Evolutionary conservation across 495 filamentous ascomycete species (phyloP), one percentile per base, ranked within the genome.

Genomic region (Xylaria sp.): DNA sequence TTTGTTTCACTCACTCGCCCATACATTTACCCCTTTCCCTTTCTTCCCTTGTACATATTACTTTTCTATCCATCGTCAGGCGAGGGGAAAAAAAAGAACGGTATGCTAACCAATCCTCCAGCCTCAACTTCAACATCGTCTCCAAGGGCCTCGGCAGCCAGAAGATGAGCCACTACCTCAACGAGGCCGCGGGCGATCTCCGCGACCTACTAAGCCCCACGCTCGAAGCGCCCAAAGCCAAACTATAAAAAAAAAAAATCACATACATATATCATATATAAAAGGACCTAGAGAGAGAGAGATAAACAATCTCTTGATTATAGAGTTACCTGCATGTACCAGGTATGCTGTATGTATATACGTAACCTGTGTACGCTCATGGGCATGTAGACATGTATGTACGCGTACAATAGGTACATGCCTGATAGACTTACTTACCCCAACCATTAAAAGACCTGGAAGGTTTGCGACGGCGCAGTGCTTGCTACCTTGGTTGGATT

Each of bases 101-200:
- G 67, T 62, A 74, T 19, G 40, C 80, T 74, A 79, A 61, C 35
- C 19, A 31, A 11, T 73, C 53, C 26, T 53, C 52, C 71, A 94
- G 93, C 81, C 87, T 99, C 72, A 95, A 98, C 88, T 98, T 98
- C 88, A 99, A 99, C 85, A 92, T 99, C 77, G 93, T 95, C 72
- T 94, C 90, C 83, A 99, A 98, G 88, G 90, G 92, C 66, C 85
- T 97, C 31, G 96, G 95, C 66, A 92, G 90, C 75, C 89, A 97
- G 76, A 91, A 93, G 78, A 97, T 99, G 95, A 93, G 92, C 82
- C 93, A 93, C 86, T 98, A 91, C 84, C 81, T 99, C 76, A 96
- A 91, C 78, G 95, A 98, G 83, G 96, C 97, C 1, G 97, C 95
- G 7, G 87, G 88, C 58, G 97, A 99, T 69, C 88, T 98, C 75